phyloP scores from a whole-genome alignment of 2,329 filamentous ascomycete species.

The Aschersonia sp. region DNA sequence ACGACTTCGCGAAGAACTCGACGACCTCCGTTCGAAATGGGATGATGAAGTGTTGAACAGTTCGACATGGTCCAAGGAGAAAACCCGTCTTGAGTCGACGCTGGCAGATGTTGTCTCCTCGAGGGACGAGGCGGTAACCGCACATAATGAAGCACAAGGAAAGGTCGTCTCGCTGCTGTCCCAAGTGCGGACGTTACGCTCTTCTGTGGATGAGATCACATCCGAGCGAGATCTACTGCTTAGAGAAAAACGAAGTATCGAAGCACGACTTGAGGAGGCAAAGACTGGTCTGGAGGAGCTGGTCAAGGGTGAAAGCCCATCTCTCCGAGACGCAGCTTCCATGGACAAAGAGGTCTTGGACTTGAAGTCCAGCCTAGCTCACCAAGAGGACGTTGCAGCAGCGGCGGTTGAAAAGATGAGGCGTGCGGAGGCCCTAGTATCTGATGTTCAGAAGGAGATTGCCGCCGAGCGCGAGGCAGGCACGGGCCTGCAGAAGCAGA shows the following conservation, averaged over 20 bases:
- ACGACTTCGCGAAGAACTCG: conserved; percentile 84
- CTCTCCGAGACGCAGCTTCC: conserved; percentile 76
- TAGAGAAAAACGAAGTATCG: conserved; percentile 81
- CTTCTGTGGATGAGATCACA: conserved; percentile 71
- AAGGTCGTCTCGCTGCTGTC: conserved; percentile 84
- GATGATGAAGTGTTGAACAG: conserved; percentile 96
- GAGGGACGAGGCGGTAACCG: conserved; percentile 83
- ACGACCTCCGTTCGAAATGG: conserved; percentile 91
- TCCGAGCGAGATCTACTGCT: conserved; percentile 73
- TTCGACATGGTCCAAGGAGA: conserved; percentile 97
- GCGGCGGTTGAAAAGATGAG: conserved; percentile 97
- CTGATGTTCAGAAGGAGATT: conserved; percentile 89
- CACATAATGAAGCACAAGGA: conserved; percentile 87
- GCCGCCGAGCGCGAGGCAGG: conserved; percentile 70
- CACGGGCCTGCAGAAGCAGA: conserved; percentile 74
- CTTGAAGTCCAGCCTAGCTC: conserved; percentile 74
- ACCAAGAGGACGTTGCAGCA: conserved; percentile 83
- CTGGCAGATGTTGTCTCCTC: conserved; percentile 78
- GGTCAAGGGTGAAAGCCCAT: conserved; percentile 69
- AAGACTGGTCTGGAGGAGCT: conserved; percentile 81
- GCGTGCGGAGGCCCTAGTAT: conserved; percentile 71
- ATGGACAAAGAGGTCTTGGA: conserved; percentile 83
- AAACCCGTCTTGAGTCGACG: conserved; percentile 78
- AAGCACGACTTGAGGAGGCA: conserved; percentile 73
- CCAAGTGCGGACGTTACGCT: conserved; percentile 73